Percentiles rank a stretch among this genome's conserved stretches.
phyloP scores from a whole-genome alignment of 140 eudicot genomes.

The Bidens hawaiensis region DNA sequence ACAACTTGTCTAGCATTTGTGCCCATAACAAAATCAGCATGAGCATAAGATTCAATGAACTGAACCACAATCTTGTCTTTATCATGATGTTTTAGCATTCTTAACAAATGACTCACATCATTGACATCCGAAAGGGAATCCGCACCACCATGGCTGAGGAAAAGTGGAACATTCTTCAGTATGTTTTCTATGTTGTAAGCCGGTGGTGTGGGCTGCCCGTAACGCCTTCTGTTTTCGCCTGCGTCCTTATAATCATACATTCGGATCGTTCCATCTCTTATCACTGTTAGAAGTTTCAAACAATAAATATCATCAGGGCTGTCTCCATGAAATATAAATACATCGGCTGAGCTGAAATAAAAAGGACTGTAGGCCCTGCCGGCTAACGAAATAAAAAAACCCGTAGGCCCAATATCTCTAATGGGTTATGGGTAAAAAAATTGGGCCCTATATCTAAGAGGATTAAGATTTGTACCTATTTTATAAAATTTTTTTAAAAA shows the following conservation, averaged over 20 bases:
- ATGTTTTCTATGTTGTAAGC: conserved; percentile 54
- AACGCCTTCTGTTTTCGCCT: conserved; percentile 50
- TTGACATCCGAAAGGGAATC: conserved; percentile 69
- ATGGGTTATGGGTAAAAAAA: no score
- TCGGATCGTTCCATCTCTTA: conserved; percentile 57
- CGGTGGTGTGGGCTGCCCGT: conserved; percentile 74
- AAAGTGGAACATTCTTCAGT: conserved; percentile 63
- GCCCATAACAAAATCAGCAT: conserved; percentile 67
- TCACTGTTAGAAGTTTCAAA: conserved; percentile 40
- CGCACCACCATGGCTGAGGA: conserved; percentile 68
- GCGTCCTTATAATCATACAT: conserved; percentile 60
- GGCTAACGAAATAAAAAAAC: no score
- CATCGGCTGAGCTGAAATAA: no score
- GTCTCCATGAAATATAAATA: no score
- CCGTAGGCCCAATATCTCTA: no score
- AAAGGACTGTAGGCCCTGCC: no score
- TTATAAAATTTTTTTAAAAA: no score
- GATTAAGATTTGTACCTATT: no score
- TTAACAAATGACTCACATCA: conserved; percentile 56
- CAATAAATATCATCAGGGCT: background rate
- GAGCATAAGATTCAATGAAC: conserved; percentile 54
- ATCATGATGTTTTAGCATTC: conserved; percentile 49
- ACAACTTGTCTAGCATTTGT: conserved; percentile 71
- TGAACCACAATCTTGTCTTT: conserved; percentile 50
- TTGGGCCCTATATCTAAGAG: no score